These are phyloP conservation scores for Leccinum huronense DNA, from an alignment of 1,284 basidiomycete genomes.

Conservation along the genomic window DNA sequence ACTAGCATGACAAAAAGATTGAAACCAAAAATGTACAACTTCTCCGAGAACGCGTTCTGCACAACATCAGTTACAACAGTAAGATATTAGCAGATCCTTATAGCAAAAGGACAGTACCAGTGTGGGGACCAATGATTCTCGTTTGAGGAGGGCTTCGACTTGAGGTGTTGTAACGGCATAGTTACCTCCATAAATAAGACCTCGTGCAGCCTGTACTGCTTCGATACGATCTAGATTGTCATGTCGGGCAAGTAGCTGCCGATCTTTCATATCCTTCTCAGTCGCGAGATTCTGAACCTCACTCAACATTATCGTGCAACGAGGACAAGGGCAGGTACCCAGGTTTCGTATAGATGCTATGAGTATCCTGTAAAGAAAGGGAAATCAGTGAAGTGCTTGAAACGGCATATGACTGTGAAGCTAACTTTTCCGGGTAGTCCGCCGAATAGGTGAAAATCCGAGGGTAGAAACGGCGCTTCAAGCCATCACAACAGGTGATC, in stretches of 20 bases:
- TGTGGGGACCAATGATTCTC: not conserved
- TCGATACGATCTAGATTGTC: not conserved
- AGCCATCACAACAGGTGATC: not conserved
- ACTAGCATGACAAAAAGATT: not conserved
- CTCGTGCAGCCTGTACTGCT: not conserved
- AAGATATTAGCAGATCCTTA: no score
- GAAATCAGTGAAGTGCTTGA: not conserved
- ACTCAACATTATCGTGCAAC: not conserved
- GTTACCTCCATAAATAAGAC: not conserved
- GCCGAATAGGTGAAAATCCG: not conserved
- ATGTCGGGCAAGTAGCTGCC: not conserved
- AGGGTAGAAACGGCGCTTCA: not conserved
- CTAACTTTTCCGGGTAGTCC: not conserved
- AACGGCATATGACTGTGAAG: not conserved
- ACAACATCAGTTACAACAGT: not conserved
- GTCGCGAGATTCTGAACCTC: not conserved
- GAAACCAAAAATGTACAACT: not conserved
- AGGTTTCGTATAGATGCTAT: not conserved
- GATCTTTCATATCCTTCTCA: not conserved
- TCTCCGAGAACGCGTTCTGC: not conserved
- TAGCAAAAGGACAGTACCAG: not conserved
- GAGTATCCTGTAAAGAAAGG: not conserved
- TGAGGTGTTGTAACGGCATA: not conserved
- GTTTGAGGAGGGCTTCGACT: not conserved
- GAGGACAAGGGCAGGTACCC: not conserved